Evolutionary conservation across 495 filamentous ascomycete species (phyloP).

Genomic region (Aspergillus egyptiacus): DNA sequence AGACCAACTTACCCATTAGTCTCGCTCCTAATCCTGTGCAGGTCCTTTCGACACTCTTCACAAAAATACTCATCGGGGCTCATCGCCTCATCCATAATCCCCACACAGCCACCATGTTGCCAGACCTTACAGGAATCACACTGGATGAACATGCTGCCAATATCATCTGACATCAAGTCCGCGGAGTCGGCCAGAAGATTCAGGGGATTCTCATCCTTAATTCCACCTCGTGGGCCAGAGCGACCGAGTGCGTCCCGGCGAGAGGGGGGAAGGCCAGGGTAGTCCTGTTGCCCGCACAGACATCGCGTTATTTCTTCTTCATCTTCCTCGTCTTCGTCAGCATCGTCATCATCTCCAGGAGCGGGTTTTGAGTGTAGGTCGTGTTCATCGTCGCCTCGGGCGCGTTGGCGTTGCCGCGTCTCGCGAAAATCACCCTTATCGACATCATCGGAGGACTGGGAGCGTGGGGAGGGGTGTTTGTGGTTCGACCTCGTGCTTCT

Average conservation of each 20-base stretch:
- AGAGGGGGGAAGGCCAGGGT: conserved; percentile 76
- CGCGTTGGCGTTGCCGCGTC: conserved; percentile 67
- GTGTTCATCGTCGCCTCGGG: conserved; percentile 55
- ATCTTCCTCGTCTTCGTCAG: conserved; percentile 55
- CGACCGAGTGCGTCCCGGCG: conserved; percentile 52
- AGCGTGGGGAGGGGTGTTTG: conserved; percentile 69
- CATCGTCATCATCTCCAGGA: conserved; percentile 48
- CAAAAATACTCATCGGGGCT: conserved; percentile 98
- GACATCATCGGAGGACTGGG: conserved; percentile 72
- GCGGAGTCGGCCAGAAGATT: conserved; percentile 31
- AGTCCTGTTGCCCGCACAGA: conserved; percentile 90
- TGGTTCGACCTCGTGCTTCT: conserved; percentile 64
- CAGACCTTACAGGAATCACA: conserved; percentile 97
- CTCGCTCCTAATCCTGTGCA: conserved; percentile 75
- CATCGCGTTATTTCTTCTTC: conserved; percentile 93
- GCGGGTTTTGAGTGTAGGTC: conserved; percentile 37
- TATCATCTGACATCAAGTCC: conserved; percentile 65
- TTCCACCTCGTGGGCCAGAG: conserved; percentile 38
- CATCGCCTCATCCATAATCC: conserved; percentile 86
- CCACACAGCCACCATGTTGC: conserved; percentile 98
- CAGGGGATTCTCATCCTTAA: conserved; percentile 54
- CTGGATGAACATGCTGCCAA: conserved; percentile 94
- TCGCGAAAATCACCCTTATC: conserved; percentile 60
- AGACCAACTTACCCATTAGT: conserved; percentile 73
- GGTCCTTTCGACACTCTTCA: conserved; percentile 84